These are phyloP conservation scores for Tuber brumale DNA, from an alignment of 495 filamentous ascomycete species.

Conservation along the genomic window DNA sequence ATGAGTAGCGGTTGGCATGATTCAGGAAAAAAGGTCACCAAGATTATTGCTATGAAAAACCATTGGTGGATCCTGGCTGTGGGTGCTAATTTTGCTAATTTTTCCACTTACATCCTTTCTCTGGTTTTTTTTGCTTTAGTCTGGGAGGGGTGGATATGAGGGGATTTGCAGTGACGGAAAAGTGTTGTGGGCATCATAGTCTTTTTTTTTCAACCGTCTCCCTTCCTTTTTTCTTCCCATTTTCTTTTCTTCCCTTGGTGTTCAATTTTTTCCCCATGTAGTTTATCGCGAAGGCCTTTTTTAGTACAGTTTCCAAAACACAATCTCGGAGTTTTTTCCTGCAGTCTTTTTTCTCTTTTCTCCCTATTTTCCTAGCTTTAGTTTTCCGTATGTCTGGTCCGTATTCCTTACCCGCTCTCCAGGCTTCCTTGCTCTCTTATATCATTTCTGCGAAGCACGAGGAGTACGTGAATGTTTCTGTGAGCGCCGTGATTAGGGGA, in stretches of 20 bases:
- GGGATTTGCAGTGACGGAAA: background rate
- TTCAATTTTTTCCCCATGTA: conserved; percentile 26
- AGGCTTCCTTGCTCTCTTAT: conserved; percentile 14
- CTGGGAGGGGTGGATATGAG: background rate
- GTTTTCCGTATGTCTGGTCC: background rate
- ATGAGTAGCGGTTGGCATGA: conserved; percentile 23
- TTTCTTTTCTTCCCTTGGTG: conserved; percentile 10
- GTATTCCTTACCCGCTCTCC: conserved; percentile 7
- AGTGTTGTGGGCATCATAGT: background rate
- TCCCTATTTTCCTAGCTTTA: background rate
- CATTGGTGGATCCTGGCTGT: background rate
- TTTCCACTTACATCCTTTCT: background rate
- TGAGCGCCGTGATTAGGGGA: background rate
- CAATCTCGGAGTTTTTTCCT: conserved; percentile 1
- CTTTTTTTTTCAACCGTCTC: conserved; percentile 19
- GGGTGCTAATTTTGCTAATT: background rate
- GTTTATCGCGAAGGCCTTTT: conserved; percentile 31
- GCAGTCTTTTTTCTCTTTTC: background rate
- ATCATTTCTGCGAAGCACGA: background rate
- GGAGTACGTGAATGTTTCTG: background rate
- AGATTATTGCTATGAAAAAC: background rate
- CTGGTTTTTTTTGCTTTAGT: background rate
- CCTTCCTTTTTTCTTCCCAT: conserved; percentile 14
- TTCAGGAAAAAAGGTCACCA: background rate
- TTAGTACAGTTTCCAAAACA: conserved; percentile 16